These are phyloP conservation scores for Globisporangium echinulatum DNA, from an alignment of 352 stramenopile species.

Conservation along the genomic window DNA sequence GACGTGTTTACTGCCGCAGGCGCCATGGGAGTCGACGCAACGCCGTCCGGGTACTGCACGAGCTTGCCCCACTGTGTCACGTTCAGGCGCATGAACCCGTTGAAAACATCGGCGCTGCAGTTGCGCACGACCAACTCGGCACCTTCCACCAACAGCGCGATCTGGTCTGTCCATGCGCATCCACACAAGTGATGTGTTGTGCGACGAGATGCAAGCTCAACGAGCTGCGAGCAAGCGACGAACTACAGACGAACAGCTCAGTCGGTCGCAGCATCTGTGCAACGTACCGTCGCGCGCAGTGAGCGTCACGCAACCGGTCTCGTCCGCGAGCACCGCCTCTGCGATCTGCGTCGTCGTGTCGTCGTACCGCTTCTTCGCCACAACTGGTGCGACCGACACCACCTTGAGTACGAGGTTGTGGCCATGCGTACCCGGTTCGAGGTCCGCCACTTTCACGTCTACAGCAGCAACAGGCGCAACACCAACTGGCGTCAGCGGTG, in stretches of 20 bases:
- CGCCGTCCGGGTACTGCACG: constrained; percentile 53
- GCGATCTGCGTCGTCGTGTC: constrained; percentile 58
- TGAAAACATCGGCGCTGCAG: constrained; percentile 77
- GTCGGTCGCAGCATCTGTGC: too few relatives aligned
- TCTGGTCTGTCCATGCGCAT: constrained; percentile 45
- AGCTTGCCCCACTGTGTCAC: constrained; percentile 85
- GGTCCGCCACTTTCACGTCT: constrained; percentile 79
- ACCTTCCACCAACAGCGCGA: constrained; percentile 52
- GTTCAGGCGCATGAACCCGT: constrained; percentile 81
- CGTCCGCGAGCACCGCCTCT: constrained; percentile 70
- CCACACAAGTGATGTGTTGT: not conserved
- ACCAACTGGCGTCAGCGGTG: too few relatives aligned
- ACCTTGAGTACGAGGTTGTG: constrained; percentile 80
- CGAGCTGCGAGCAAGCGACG: too few relatives aligned
- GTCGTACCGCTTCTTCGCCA: constrained; percentile 74
- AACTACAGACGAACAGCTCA: too few relatives aligned
- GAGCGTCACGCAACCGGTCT: constrained; percentile 79
- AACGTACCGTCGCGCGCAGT: constrained; percentile 67
- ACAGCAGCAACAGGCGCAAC: not conserved
- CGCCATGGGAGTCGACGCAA: constrained; percentile 59
- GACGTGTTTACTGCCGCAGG: constrained; percentile 39
- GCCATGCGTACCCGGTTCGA: constrained; percentile 64
- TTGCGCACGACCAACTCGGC: constrained; percentile 73
- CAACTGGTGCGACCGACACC: constrained; percentile 41
- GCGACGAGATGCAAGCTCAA: too few relatives aligned